phyloP scores from a whole-genome alignment of 192 early-diverging fungal genomes.

The Gryganskiella cystojenkinii region DNA sequence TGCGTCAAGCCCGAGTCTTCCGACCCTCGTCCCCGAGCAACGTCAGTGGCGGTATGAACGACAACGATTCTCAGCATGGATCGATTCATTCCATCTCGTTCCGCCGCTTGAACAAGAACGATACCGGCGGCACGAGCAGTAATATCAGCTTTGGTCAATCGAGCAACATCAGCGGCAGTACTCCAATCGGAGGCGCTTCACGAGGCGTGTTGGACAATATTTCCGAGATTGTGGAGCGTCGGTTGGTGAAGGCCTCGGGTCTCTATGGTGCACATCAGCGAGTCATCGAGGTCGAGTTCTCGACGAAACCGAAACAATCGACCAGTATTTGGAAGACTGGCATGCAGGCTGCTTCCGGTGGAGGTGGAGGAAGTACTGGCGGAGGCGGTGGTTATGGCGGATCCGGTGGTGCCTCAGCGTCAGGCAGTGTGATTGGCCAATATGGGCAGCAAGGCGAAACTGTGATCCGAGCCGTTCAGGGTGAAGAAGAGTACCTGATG shows the following conservation, averaged over 20 bases:
- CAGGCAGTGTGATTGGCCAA: not conserved
- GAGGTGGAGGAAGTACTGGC: not conserved
- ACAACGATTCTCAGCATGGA: constrained; percentile 5
- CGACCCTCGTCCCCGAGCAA: constrained; percentile 23
- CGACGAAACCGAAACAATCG: constrained; percentile 4
- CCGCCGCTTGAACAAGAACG: too few species aligned
- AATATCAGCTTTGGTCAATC: not conserved
- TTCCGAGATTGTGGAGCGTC: constrained; percentile 40
- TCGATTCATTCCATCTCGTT: not conserved
- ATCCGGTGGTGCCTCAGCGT: too few species aligned
- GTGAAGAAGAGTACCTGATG: constrained; percentile 47
- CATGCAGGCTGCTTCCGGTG: not conserved
- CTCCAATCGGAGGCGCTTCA: not conserved
- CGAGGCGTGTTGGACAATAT: constrained; percentile 33
- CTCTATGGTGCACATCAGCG: constrained; percentile 31
- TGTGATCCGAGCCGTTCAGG: constrained; percentile 42
- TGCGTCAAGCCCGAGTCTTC: constrained; percentile 48
- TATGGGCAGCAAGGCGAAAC: constrained; percentile 17
- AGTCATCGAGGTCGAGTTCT: constrained; percentile 42
- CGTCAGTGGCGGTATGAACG: not conserved
- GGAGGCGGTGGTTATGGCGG: not conserved
- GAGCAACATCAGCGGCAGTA: not conserved
- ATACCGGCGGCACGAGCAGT: not conserved
- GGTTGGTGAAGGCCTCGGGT: constrained; percentile 42
- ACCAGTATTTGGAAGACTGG: constrained; percentile 27